phyloP scores from a whole-genome alignment of 2,329 filamentous ascomycete species.

The Ophiosphaerella korrae region DNA sequence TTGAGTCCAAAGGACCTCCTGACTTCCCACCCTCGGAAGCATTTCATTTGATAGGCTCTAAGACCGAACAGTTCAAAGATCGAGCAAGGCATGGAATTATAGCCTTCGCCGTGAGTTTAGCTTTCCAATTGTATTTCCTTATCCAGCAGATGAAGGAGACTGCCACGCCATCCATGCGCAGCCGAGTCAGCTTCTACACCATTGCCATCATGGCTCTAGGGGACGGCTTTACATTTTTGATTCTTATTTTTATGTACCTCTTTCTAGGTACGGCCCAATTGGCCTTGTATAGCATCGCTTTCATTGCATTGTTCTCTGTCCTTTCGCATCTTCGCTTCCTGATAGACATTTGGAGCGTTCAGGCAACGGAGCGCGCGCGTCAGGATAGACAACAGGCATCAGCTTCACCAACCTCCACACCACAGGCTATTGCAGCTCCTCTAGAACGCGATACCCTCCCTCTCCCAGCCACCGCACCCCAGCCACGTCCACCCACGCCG shows the following conservation, averaged over 20 bases:
- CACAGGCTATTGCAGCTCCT: conserved; percentile 20
- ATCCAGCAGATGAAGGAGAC: conserved; percentile 68
- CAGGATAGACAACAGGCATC: conserved; percentile 52
- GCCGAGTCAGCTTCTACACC: conserved; percentile 68
- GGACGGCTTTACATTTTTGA: conserved; percentile 63
- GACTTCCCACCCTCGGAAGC: conserved; percentile 57
- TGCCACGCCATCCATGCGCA: conserved; percentile 67
- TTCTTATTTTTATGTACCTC: conserved; percentile 58
- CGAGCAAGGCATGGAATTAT: conserved; percentile 60
- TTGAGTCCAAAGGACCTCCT: conserved; percentile 65
- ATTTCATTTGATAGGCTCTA: conserved; percentile 61
- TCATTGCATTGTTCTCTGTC: conserved; percentile 64
- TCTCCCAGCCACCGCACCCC: conserved; percentile 35
- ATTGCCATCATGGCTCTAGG: conserved; percentile 66
- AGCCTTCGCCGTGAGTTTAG: conserved; percentile 56
- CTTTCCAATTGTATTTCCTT: conserved; percentile 61
- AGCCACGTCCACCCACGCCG: conserved; percentile 55
- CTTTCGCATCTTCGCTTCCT: conserved; percentile 68
- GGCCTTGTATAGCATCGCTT: conserved; percentile 60
- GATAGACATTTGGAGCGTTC: conserved; percentile 70
- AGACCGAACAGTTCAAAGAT: conserved; percentile 61
- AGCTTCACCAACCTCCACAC: conserved; percentile 23
- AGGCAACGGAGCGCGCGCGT: conserved; percentile 56
- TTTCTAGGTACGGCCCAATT: conserved; percentile 62
- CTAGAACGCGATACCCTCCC: conserved; percentile 9